Evolutionary conservation across 148 eudicot genomes (phyloP), one percentile per base, ranked within the genome.

Genomic region (Rhododendron williamsianum): DNA sequence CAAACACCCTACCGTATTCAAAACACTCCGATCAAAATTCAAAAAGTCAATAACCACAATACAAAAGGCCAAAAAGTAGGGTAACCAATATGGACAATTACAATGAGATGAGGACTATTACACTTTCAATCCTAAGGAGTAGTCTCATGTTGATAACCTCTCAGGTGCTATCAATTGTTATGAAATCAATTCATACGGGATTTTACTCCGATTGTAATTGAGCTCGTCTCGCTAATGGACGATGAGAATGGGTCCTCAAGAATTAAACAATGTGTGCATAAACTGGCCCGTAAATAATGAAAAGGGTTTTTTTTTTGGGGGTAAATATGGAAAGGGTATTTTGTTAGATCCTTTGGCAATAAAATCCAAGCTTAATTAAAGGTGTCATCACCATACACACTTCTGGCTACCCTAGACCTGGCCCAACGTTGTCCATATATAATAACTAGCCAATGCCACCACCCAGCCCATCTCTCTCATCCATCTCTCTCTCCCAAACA

Each of bases 351-450:
- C 13, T 13, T 67, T 10, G 84, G 58, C 23, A 6, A 27, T 25
- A 69, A 82, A 71, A 71, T 46, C 41, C 78, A 30, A 60, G 65
- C 18, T 71, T 71, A 11, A 41, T 41, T 41, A 41, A 49, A 49
- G 27, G 60, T 46, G 79, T 38, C 30, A 30, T 33, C 72, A 36
- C 71, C 30, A 78, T 46, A 51, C 25, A 33, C 58, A 81, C 9
- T 58, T 10, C 21, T 3, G 3, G n/a, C 51, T 4, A 56, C 49
- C 38, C 9, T 11, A 30, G 35, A 21, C 77, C 19, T 72, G 85
- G 65, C 36, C 85, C 63, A 71, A 48, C 52, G 30, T 6, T 21
- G 54, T n/a, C 85, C 85, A 73, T 35, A 45, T 49, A 51, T 83
- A 81, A 30, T 69, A 83, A 19, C 71, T 23, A 25, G 35, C 73